Evolutionary conservation across 1,284 basidiomycete genomes (phyloP).

Genomic region (Austroboletus niveus): DNA sequence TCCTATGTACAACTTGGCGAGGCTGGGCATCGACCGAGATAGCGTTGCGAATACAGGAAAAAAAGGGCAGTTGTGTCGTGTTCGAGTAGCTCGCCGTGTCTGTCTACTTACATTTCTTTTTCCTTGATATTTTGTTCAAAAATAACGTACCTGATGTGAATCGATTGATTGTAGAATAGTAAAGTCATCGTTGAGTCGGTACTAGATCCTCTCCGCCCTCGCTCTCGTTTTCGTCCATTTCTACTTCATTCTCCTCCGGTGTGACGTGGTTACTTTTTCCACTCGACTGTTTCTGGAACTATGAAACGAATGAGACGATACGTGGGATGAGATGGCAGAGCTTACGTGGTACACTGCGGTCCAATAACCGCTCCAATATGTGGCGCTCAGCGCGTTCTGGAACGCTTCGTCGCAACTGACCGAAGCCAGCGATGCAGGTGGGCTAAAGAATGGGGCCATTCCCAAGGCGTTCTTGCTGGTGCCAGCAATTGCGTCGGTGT

Average conservation of each 20-base stretch:
- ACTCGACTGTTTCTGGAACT: conserved; percentile 25
- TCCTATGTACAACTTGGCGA: no score
- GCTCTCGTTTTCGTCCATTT: conserved; percentile 21
- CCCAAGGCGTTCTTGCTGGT: no score
- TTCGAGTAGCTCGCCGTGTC: no score
- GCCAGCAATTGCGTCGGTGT: conserved; percentile 5
- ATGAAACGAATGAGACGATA: neutral
- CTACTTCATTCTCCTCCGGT: conserved; percentile 25
- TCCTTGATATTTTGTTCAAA: no score
- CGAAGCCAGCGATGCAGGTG: conserved; percentile 34
- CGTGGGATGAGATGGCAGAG: neutral
- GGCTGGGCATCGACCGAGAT: no score
- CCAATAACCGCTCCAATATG: conserved; percentile 85
- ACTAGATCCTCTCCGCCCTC: conserved; percentile 30
- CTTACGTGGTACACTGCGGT: conserved; percentile 75
- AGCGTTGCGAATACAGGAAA: no score
- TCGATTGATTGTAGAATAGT: neutral
- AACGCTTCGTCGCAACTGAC: conserved; percentile 72
- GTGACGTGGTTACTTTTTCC: conserved; percentile 8
- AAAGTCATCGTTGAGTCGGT: conserved; percentile 38
- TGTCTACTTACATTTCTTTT: no score
- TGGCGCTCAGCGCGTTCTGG: conserved; percentile 65
- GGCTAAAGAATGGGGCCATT: conserved; percentile 21
- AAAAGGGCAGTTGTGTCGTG: no score
- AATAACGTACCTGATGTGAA: no score